These are phyloP conservation scores for Blastomyces gilchristii DNA, from an alignment of 2,329 filamentous ascomycete species.

Conservation along the genomic window DNA sequence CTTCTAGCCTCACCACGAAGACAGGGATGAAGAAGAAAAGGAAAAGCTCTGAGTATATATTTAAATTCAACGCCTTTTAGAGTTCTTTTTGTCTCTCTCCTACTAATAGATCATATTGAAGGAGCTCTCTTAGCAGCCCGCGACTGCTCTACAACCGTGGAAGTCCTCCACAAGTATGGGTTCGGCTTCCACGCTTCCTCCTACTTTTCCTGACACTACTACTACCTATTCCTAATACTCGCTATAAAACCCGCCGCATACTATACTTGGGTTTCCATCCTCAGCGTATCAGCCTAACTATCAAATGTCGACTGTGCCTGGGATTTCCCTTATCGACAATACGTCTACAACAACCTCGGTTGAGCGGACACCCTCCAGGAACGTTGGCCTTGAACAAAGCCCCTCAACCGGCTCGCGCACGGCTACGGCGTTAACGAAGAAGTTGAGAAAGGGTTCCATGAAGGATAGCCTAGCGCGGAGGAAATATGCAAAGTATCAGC, in stretches of 20 bases:
- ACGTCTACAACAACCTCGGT: constrained; percentile 23
- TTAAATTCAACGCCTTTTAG: background rate
- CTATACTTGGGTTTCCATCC: background rate
- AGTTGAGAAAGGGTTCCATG: constrained; percentile 28
- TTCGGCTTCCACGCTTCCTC: background rate
- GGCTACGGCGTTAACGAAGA: constrained; percentile 20
- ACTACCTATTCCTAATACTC: constrained; percentile 1
- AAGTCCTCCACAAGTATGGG: background rate
- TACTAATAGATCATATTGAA: background rate
- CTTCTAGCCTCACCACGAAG: background rate
- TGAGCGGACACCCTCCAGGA: constrained; percentile 17
- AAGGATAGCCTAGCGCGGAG: constrained; percentile 31
- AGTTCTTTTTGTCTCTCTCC: background rate
- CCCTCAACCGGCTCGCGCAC: constrained; percentile 18
- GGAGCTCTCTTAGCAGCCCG: background rate
- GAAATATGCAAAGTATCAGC: constrained; percentile 43
- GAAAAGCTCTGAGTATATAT: too few relatives aligned
- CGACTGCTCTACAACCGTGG: background rate
- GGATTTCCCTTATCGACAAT: constrained; percentile 33
- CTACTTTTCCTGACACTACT: background rate
- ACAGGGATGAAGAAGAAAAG: background rate
- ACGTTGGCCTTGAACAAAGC: constrained; percentile 17
- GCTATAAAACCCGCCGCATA: background rate
- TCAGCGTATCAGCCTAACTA: background rate
- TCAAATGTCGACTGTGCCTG: constrained; percentile 20